phyloP scores from a whole-genome alignment of 1,139 yeast genomes.

The Lodderomyces orthopsilosis region DNA sequence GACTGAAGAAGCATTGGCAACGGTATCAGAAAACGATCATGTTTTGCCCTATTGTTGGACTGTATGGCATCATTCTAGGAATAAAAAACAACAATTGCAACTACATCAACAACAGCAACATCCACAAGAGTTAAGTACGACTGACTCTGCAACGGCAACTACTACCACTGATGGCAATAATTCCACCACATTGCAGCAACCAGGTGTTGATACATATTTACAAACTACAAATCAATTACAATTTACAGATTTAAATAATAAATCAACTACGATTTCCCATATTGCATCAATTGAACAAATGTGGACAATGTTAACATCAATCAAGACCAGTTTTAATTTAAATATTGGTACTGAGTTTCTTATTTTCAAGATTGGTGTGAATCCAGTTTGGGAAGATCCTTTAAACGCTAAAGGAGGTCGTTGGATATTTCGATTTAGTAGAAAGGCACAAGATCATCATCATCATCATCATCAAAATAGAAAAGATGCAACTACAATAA shows the following conservation, averaged over 20 bases:
- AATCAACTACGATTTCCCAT: conserved; percentile 22
- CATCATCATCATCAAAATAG: neutral
- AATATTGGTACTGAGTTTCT: conserved; percentile 58
- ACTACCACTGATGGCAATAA: neutral
- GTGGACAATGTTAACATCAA: conserved; percentile 52
- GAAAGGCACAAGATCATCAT: conserved; percentile 18
- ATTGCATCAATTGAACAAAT: conserved; percentile 60
- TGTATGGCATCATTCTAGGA: conserved; percentile 45
- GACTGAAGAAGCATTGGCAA: conserved; percentile 31
- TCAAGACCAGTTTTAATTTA: conserved; percentile 48
- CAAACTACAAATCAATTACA: conserved; percentile 42
- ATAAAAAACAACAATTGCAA: conserved; percentile 22
- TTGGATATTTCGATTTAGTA: conserved; percentile 57
- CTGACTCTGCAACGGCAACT: conserved; percentile 1
- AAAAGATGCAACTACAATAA: neutral
- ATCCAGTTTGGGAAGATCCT: conserved; percentile 75
- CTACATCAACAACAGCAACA: conserved; percentile 5
- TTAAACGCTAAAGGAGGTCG: conserved; percentile 62
- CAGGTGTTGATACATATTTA: conserved; percentile 40
- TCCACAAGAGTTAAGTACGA: neutral
- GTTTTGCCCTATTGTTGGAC: conserved; percentile 51
- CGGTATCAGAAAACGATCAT: conserved; percentile 33
- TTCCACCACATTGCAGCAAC: conserved; percentile 5
- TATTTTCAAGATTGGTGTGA: conserved; percentile 60
- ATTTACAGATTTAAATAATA: conserved; percentile 25